These are phyloP conservation scores for Cyclostephanos tholiformis DNA, from an alignment of 108 stramenopile genomes.

Conservation along the genomic window DNA sequence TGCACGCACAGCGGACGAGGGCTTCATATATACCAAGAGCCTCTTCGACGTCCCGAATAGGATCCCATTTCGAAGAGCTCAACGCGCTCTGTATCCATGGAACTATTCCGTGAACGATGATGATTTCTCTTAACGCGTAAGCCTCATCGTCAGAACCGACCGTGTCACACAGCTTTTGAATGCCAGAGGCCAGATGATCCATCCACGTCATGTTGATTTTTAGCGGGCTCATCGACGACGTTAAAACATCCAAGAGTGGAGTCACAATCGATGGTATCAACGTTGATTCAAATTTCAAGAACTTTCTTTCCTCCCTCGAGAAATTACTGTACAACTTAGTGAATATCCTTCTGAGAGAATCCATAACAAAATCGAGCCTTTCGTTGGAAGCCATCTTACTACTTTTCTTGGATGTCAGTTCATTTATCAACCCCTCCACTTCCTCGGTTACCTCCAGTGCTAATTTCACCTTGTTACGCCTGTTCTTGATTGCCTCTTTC, in stretches of 20 bases:
- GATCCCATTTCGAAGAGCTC: constrained; percentile 77
- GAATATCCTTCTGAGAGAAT: constrained; percentile 22
- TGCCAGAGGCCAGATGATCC: constrained; percentile 37
- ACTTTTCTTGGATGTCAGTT: constrained; percentile 14
- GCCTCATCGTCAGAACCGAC: constrained; percentile 29
- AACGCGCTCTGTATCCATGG: constrained; percentile 61
- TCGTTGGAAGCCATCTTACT: constrained; percentile 1
- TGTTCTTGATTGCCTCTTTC: constrained; percentile 24
- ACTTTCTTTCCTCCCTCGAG: constrained; percentile 54
- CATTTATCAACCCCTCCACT: constrained; percentile 45
- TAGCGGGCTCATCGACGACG: constrained; percentile 63
- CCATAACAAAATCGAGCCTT: constrained; percentile 30
- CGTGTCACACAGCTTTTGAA: constrained; percentile 25
- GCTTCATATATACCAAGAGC: constrained; percentile 67
- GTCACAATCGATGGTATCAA: constrained; percentile 70
- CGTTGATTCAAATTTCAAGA: constrained; percentile 62
- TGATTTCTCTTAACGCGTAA: constrained; percentile 40
- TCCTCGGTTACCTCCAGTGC: constrained; percentile 51
- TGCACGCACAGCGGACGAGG: constrained; percentile 28
- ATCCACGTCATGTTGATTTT: constrained; percentile 26
- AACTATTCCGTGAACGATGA: constrained; percentile 56
- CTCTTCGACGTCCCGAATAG: constrained; percentile 47
- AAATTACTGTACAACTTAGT: constrained; percentile 39
- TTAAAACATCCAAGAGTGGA: constrained; percentile 52
- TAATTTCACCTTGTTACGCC: constrained; percentile 57